Conservation (phyloP, 495 filamentous ascomycete species). For the Aspergillus mulundensis region DNA sequence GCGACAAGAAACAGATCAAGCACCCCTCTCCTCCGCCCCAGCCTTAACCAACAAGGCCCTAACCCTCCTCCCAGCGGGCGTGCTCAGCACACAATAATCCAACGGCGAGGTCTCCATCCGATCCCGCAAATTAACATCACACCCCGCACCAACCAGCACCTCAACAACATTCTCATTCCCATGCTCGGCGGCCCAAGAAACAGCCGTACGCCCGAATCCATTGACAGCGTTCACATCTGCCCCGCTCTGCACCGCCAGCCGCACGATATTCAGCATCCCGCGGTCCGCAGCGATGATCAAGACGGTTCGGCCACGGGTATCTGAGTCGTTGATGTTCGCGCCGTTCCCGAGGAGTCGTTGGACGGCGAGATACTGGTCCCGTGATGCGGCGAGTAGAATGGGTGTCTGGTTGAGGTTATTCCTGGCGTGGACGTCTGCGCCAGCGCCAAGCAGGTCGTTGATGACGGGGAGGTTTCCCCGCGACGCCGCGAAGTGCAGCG, state of each 20-base stretch:
- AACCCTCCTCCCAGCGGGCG: too few species aligned
- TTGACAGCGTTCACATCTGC: background rate
- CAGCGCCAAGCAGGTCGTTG: background rate
- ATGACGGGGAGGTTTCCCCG: background rate
- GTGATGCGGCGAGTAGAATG: too few species aligned
- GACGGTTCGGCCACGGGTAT: background rate
- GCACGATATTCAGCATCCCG: background rate
- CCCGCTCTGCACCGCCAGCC: background rate
- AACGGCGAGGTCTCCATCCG: too few species aligned
- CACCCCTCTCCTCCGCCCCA: too few species aligned
- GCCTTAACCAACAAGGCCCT: too few species aligned
- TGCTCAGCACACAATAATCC: too few species aligned
- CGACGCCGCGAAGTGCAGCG: background rate
- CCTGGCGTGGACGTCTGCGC: background rate
- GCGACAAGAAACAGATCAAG: too few species aligned
- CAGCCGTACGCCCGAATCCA: background rate
- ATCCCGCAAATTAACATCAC: constrained; percentile 3
- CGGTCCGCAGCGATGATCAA: background rate
- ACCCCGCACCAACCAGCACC: background rate
- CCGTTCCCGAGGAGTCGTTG: too few species aligned
- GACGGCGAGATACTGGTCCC: too few species aligned
- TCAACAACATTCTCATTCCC: background rate
- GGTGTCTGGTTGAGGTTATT: too few species aligned
- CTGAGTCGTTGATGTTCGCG: background rate
- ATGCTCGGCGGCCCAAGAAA: background rate